phyloP scores from a whole-genome alignment of 2,329 filamentous ascomycete genomes.

The Paramyrothecium roridum region DNA sequence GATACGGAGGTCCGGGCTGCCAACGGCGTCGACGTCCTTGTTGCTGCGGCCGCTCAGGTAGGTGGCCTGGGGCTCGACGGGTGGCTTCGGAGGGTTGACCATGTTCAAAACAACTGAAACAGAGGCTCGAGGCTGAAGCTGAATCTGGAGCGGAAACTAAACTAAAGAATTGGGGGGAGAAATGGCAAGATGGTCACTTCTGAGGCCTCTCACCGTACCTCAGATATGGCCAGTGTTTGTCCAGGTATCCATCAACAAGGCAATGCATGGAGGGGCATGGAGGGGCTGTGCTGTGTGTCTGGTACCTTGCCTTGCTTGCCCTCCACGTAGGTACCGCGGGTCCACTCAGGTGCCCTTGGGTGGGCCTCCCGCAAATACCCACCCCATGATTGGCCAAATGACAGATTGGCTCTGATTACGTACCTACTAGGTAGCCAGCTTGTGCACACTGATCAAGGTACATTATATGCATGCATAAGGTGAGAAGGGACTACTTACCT shows the following conservation, averaged over 20 bases:
- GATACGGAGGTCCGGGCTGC: conserved; percentile 68
- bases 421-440: too few relatives aligned
- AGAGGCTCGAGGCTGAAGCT: too few relatives aligned
- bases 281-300: neutral
- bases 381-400: too few relatives aligned
- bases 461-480: too few relatives aligned
- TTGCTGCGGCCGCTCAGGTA: conserved; percentile 12
- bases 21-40: neutral
- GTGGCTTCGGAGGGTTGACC: neutral
- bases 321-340: too few relatives aligned
- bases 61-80: conserved; percentile 2
- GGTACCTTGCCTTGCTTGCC: neutral
- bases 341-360: too few relatives aligned
- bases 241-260: neutral
- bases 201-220: neutral
- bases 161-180: neutral
- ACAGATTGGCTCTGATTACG: too few relatives aligned
- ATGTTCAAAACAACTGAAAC: neutral
- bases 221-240: neutral
- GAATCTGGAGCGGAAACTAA: neutral
- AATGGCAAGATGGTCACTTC: neutral
- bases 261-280: neutral
- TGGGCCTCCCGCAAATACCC: too few relatives aligned
- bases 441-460: too few relatives aligned
- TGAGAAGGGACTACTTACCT: too few relatives aligned